Evolutionary conservation across 108 stramenopile genomes (phyloP).

Genomic region (Aurantiochytrium sp.): DNA sequence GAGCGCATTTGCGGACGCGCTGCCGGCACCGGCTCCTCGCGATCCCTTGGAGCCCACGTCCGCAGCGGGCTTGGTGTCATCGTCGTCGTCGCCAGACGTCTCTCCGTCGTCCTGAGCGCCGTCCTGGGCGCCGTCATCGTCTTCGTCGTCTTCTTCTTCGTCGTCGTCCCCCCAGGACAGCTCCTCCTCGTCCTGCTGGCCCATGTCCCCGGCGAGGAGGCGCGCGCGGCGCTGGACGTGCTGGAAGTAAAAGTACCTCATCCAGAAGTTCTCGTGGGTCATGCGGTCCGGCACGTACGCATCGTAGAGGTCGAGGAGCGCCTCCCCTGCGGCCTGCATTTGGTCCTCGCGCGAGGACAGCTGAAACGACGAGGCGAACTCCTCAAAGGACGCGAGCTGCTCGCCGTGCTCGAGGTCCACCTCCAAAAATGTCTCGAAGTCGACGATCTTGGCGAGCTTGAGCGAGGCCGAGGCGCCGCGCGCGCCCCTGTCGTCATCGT

Average conservation of each 20-base stretch:
- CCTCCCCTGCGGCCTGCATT: background rate
- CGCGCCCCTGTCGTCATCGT: background rate
- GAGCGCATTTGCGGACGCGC: background rate
- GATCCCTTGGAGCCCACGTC: no score
- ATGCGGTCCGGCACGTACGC: background rate
- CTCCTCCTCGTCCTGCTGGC: constrained; percentile 6
- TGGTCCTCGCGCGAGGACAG: background rate
- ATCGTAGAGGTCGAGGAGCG: background rate
- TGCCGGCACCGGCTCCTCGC: no score
- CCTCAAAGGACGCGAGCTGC: background rate
- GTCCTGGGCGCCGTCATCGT: background rate
- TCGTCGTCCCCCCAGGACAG: constrained; percentile 23
- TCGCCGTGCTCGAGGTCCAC: background rate
- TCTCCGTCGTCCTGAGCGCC: background rate
- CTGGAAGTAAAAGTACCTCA: constrained; percentile 16
- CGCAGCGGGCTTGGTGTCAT: background rate
- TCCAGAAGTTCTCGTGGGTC: background rate
- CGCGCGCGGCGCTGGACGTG: constrained; percentile 18
- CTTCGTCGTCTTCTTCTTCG: background rate
- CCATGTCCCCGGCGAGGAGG: constrained; percentile 8
- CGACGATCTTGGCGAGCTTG: background rate
- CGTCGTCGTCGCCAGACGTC: background rate
- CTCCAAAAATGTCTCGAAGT: constrained; percentile 20
- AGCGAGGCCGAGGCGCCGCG: background rate
- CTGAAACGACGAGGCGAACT: background rate